These are phyloP conservation scores for Arachis monticola DNA, from an alignment of 331 rosid genomes.

Conservation along the genomic window DNA sequence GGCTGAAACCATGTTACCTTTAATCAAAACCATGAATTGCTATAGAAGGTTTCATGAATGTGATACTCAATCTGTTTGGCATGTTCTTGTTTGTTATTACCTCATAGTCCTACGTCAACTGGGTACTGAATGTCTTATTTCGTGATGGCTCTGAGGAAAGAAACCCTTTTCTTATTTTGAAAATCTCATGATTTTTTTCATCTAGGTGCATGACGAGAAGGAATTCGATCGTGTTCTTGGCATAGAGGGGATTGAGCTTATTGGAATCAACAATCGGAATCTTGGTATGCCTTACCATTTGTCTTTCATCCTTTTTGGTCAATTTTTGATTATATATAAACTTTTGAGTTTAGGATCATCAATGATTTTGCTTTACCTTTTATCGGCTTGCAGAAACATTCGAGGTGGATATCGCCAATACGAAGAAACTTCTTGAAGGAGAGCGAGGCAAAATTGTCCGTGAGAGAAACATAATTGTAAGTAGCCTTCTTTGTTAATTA, in stretches of 20 bases:
- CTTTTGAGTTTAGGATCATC: slow-evolving; percentile 3
- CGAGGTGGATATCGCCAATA: slow-evolving; percentile 81
- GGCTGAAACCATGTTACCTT: neutral
- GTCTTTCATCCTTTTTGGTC: neutral
- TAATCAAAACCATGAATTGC: slow-evolving; percentile 15
- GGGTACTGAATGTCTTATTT: slow-evolving; percentile 13
- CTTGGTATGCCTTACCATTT: slow-evolving; percentile 61
- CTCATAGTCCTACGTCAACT: slow-evolving; percentile 3
- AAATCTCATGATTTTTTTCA: slow-evolving; percentile 29
- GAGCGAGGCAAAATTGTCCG: slow-evolving; percentile 70
- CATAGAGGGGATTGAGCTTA: slow-evolving; percentile 85
- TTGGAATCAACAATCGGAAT: slow-evolving; percentile 95
- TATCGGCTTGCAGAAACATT: slow-evolving; percentile 70
- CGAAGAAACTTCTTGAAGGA: slow-evolving; percentile 94
- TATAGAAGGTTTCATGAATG: slow-evolving; percentile 19
- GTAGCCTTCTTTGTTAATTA: slow-evolving; percentile 16
- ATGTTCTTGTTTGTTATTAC: slow-evolving; percentile 9
- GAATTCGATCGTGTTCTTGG: slow-evolving; percentile 94
- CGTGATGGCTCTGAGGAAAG: neutral
- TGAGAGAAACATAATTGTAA: slow-evolving; percentile 68
- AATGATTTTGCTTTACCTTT: neutral
- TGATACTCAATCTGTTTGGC: slow-evolving; percentile 6
- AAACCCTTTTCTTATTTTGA: slow-evolving; percentile 16
- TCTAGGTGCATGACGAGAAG: slow-evolving; percentile 74
- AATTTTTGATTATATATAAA: neutral